Percentiles rank a stretch among this genome's conserved stretches.
These are phyloP conservation scores for Ettlia oleoabundans DNA, from an alignment of 139 green algal genomes.

Conservation along the genomic window DNA sequence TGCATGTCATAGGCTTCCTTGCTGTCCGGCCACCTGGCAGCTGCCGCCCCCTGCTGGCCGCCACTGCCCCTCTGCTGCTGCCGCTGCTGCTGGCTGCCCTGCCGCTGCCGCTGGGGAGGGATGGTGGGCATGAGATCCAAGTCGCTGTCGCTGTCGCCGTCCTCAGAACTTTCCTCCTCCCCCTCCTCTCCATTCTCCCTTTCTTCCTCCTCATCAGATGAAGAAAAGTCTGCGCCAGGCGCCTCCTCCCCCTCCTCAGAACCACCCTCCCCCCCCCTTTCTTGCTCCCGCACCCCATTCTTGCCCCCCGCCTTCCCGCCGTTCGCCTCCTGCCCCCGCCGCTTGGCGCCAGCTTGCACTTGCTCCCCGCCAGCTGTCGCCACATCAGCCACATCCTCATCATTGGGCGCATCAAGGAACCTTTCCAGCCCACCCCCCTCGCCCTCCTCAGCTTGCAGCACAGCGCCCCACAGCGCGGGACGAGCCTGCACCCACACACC, in stretches of 20 bases:
- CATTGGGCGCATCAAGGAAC: slow-evolving; percentile 66
- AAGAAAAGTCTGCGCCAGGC: neutral
- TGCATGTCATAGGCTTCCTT: slow-evolving; percentile 80
- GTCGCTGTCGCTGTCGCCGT: neutral
- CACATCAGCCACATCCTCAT: neutral
- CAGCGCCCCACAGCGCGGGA: slow-evolving; percentile 77
- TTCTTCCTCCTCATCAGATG: slow-evolving; percentile 5
- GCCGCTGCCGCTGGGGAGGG: no score
- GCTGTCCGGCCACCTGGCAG: slow-evolving; percentile 49
- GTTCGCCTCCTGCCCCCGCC: neutral
- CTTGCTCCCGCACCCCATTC: neutral
- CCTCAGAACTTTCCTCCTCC: slow-evolving; percentile 17
- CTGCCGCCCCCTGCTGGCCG: neutral
- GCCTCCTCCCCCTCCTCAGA: slow-evolving; percentile 13
- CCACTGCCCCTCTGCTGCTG: neutral
- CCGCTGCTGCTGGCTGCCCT: slow-evolving; percentile 1
- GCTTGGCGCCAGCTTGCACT: neutral
- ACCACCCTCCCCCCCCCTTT: neutral
- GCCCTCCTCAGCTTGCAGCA: slow-evolving; percentile 84
- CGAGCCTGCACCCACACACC: slow-evolving; percentile 45
- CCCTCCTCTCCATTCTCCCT: slow-evolving; percentile 40
- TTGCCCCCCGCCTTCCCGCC: neutral
- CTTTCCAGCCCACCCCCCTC: slow-evolving; percentile 65
- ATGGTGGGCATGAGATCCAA: slow-evolving; percentile 1
- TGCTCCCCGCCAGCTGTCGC: neutral